Conservation (phyloP, 176 grass and related monocot genomes). For the Lolium perenne region DNA sequence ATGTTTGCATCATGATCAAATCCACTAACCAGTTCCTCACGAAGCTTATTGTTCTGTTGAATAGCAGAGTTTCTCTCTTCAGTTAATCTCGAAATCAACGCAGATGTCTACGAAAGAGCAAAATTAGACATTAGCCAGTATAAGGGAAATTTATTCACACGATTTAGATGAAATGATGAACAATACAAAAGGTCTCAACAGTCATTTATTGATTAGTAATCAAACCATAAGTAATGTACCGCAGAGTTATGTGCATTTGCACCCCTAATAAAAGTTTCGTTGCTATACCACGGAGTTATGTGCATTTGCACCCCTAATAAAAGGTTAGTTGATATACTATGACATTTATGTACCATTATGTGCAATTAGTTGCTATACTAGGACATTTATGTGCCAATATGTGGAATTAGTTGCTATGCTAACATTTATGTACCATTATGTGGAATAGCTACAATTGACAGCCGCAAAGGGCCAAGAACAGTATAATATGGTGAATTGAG, state of each 20-base stretch:
- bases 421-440: too few relatives aligned
- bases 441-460: conserved; percentile 16
- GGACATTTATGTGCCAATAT: neutral
- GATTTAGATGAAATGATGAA: conserved; percentile 11
- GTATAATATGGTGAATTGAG: conserved; percentile 5
- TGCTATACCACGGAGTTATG: neutral
- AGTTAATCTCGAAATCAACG: conserved; percentile 70
- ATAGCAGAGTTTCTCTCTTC: conserved; percentile 76
- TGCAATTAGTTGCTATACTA: conserved; percentile 3
- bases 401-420: too few relatives aligned
- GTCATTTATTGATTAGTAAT: conserved; percentile 25
- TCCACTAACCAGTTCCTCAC: conserved; percentile 74
- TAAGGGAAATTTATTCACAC: conserved; percentile 13
- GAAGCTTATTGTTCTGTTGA: conserved; percentile 85
- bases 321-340: conserved; percentile 20
- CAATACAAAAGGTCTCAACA: neutral
- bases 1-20: conserved; percentile 31
- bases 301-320: conserved; percentile 27
- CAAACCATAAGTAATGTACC: neutral
- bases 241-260: conserved; percentile 17
- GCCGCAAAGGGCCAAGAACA: neutral
- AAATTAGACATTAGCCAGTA: conserved; percentile 26
- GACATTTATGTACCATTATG: neutral
- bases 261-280: conserved; percentile 10
- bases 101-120: conserved; percentile 48